Base-by-base conservation (phyloP, 169 alveolate species). In the Ichthyophthirius multifiliis region DNA sequence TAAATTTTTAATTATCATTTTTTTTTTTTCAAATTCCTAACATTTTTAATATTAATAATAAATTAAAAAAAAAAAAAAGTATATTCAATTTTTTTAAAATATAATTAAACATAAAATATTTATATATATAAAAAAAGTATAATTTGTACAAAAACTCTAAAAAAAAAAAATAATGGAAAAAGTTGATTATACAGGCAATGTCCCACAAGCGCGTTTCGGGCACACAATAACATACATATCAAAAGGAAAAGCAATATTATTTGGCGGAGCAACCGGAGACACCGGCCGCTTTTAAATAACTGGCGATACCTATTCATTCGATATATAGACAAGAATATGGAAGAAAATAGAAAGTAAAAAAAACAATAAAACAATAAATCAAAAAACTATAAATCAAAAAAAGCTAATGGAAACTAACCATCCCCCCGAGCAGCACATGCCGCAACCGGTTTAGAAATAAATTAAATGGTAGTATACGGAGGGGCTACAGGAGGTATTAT, bases 351-450 rank as follows among this genome's bases (percentile, higher is more conserved):
- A 84, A 47, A 95, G 93, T 88, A 83, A 74, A 76, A 93, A 92
- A 79, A 76, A 1, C n/a, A n/a, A n/a, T n/a, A n/a, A n/a, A n/a
- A n/a, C n/a, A n/a, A n/a, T n/a, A n/a, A n/a, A n/a, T n/a, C n/a
- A n/a, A n/a, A n/a, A n/a, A n/a, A n/a, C n/a, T n/a, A n/a, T n/a
- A n/a, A n/a, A n/a, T n/a, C n/a, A n/a, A 18, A 7, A 43, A 10
- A 15, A 76, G 86, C 82, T 4, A 20, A 67, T 23, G 97, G 95
- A 20, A 88, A 89, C 41, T 91, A 98, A 15, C 99, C 99, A 30
- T 90, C 98, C 47, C 99, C 99, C 13, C 88, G 99, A 64, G 99
- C 99, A 20, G 99, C 99, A 5, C 99, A 99, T 86, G 98, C 99
- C 13, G 97, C 99, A 16, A 97, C 99, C 15, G 93, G 99, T 76